These are phyloP conservation scores for Pichia cactophila DNA, from an alignment of 1,139 yeast genomes.

Conservation along the genomic window DNA sequence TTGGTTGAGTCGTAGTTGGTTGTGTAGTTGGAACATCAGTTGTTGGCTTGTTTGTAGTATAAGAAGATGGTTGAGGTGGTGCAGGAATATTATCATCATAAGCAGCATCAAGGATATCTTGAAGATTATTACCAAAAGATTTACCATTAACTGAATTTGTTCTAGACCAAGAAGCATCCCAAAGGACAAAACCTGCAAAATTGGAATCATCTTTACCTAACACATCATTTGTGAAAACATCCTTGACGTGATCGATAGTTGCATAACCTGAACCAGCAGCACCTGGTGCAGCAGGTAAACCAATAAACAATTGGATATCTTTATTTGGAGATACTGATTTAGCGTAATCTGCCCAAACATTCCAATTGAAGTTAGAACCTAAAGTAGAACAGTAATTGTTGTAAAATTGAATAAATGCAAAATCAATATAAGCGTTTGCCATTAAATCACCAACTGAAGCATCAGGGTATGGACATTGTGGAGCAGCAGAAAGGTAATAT, in stretches of 20 bases:
- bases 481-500: constrained; percentile 87
- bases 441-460: constrained; percentile 69
- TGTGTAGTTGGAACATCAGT: constrained; percentile 20
- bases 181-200: constrained; percentile 81
- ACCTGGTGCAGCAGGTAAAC: constrained; percentile 41
- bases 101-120: constrained; percentile 27
- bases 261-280: constrained; percentile 55
- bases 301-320: constrained; percentile 49
- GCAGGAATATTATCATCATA: constrained; percentile 9
- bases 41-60: constrained; percentile 17
- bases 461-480: constrained; percentile 93
- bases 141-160: constrained; percentile 36
- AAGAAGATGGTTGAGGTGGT: constrained; percentile 10
- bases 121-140: constrained; percentile 34
- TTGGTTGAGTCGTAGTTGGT: constrained; percentile 21
- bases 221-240: constrained; percentile 34
- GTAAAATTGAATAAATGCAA: constrained; percentile 87
- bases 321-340: constrained; percentile 54
- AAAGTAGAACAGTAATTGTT: constrained; percentile 71
- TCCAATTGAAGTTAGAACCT: constrained; percentile 63
- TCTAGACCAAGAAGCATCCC: constrained; percentile 87
- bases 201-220: constrained; percentile 25
- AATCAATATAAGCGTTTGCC: constrained; percentile 59
- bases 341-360: constrained; percentile 74
- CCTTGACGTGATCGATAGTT: constrained; percentile 34